Conservation (phyloP, 352 stramenopile species). For the Phytophthora hybrid region DNA sequence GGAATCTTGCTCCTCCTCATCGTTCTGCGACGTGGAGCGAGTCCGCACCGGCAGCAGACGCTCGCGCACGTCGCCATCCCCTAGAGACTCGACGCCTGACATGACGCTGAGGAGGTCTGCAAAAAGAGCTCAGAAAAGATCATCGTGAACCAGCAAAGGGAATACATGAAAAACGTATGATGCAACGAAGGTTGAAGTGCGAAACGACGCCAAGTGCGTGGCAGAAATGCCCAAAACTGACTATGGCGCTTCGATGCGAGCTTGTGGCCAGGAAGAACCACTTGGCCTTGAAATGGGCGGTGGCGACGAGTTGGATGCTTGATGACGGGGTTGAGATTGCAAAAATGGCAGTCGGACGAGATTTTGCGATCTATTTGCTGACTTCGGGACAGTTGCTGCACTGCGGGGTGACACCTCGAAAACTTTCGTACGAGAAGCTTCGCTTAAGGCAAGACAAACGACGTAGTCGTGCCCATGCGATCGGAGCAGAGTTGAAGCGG, state of each 20-base stretch:
- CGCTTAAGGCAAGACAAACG: slow-evolving; percentile 14
- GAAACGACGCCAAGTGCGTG: slow-evolving; percentile 24
- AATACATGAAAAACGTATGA: slow-evolving; percentile 8
- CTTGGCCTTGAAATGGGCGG: slow-evolving; percentile 30
- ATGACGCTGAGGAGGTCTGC: slow-evolving; percentile 15
- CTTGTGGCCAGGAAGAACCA: slow-evolving; percentile 22
- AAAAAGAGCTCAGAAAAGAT: slow-evolving; percentile 27
- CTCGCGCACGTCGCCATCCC: slow-evolving; percentile 52
- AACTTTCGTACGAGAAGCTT: slow-evolving; percentile 34
- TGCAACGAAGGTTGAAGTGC: slow-evolving; percentile 10
- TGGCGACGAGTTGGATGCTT: slow-evolving; percentile 13
- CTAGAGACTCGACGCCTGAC: slow-evolving; percentile 28
- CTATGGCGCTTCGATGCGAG: slow-evolving; percentile 28
- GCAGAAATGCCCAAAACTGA: slow-evolving; percentile 3
- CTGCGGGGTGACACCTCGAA: slow-evolving; percentile 22
- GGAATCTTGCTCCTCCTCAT: slow-evolving; percentile 40
- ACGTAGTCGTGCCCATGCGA: slow-evolving; percentile 26
- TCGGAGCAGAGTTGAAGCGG: slow-evolving; percentile 29
- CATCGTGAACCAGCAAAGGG: slow-evolving; percentile 20
- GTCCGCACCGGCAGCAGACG: slow-evolving; percentile 45
- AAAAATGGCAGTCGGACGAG: slow-evolving; percentile 21
- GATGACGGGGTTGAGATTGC: slow-evolving; percentile 17
- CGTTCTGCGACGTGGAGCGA: slow-evolving; percentile 20
- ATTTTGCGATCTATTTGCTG: slow-evolving; percentile 34
- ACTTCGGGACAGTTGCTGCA: slow-evolving; percentile 21